Base-by-base conservation (phyloP, 2,329 filamentous ascomycete species). In the Graphilbum sp. region DNA sequence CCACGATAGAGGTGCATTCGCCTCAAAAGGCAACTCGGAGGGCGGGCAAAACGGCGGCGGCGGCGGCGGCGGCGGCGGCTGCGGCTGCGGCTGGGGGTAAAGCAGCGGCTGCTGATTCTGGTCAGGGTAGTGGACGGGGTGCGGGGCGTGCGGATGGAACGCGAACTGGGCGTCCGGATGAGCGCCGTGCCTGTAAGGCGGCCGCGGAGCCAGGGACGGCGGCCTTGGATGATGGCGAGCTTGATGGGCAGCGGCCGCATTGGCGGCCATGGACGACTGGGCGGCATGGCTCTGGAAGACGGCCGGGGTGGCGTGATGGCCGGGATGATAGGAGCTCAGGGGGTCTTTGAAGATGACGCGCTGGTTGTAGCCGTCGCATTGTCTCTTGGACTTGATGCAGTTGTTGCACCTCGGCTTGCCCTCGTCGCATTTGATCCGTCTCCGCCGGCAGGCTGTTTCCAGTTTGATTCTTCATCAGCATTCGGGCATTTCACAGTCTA, bases 341-440 rank as follows among this genome's bases (percentile, higher is more conserved):
- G 76, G 77, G 36, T 82, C 70, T 53, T 85, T 88, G 66, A 88
- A 90, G 42, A 85, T 66, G 38, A 90, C 75, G 34, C 79, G 72
- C 54, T 84, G 79, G 47, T 75, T 85, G 55, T 90, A 90, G 38
- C 84, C 84, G 55, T 90, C 82, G 54, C 84, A 92, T 46, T 75
- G 66, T 13, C 84, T 71, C 57, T 87, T 88, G 16, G 82, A 88
- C 52, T 88, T 90, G 60, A 81, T 75, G 59, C 84, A 92, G 52
- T 92, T 92, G 51, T 69, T 75, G 58, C 84, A 90, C 21, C 70
- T 79, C 20, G 84, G 84, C 36, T 79, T 72, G 50, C 85, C 83
- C 56, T 96, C 90, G 44, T 90, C 90, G 57, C 90, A 98, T 60
- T 96, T 98, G 59, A 98, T 96, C 45, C 90, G 81, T 38, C 90